Base-by-base conservation (phyloP, 2,329 filamentous ascomycete species). In the Fusarium multiceps region DNA sequence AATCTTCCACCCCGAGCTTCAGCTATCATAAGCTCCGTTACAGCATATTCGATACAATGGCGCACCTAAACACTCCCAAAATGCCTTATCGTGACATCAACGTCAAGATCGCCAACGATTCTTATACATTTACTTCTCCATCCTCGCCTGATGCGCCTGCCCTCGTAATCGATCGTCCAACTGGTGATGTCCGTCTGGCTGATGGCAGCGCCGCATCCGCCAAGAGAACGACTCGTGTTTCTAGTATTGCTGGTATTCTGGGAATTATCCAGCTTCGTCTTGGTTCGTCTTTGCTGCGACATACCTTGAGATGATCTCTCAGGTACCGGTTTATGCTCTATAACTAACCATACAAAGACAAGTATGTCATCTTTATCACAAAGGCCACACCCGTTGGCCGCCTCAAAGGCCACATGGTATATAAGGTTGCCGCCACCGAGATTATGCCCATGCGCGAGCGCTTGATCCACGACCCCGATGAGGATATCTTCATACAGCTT, bases 61-160 rank as follows among this genome's bases (percentile, higher is more conserved):
- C 80, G 61, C 77, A 80, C 59, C 73, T 81, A 40, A 76, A 77
- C 40, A 73, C 74, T 56, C 71, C 78, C 53, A 78, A 79, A 71
- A 81, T 88, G 73, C 96, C 95, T 23, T 99, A 94, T 82, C 89
- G 95, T 78, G 96, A 99, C 85, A 97, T 98, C 85, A 99, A 98
- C 81, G 90, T 99, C 80, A 94, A 97, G 81, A 92, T 94, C 72
- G 94, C 95, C 55, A 87, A 93, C 75, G 93, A 95, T 75, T 92
- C 96, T 78, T 99, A 99, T 85, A 93, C 94, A 75, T 99, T 99
- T 82, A 94, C 93, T 41, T 99, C 96, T 28, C 96, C 96, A 28
- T 98, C 96, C 1, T 95, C 94, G 6, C 94, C 94, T 66, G 90
- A 94, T 81, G 92, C 94, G 28, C 93, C 93, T 16, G 93, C 93